Evolutionary conservation across 164 flowering plant genomes (phyloP).

Genomic region (Stephania japonica): DNA sequence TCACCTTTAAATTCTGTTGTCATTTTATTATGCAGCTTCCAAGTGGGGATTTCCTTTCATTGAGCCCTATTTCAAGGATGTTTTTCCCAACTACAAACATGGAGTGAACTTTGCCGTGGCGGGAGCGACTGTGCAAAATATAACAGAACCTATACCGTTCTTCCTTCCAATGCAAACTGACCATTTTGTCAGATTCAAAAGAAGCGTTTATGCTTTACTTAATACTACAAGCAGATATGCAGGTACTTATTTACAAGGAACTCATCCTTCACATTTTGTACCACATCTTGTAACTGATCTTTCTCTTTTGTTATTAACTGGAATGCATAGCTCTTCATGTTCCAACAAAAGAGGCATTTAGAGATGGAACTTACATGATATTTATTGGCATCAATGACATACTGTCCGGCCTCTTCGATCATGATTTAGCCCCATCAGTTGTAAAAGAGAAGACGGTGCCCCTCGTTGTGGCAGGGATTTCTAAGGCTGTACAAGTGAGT

Average conservation of each 20-base stretch:
- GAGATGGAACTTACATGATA: constrained; percentile 19
- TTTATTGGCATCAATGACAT: constrained; percentile 21
- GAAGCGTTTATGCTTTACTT: constrained; percentile 11
- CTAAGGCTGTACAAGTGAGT: constrained; percentile 21
- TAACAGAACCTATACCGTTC: constrained; percentile 17
- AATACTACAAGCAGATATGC: constrained; percentile 12
- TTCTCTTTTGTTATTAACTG: background rate
- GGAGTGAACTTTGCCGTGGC: constrained; percentile 24
- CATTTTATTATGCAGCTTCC: constrained; percentile 12
- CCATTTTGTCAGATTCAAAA: constrained; percentile 20
- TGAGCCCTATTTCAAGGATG: constrained; percentile 18
- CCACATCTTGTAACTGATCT: background rate
- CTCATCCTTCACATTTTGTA: background rate
- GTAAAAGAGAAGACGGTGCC: constrained; percentile 20
- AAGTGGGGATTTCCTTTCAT: constrained; percentile 20
- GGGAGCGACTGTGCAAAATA: constrained; percentile 21
- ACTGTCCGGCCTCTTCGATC: background rate
- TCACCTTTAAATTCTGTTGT: background rate
- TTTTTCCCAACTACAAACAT: constrained; percentile 16
- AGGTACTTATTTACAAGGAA: background rate
- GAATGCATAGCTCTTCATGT: constrained; percentile 8
- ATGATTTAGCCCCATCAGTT: constrained; percentile 13
- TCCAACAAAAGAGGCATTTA: constrained; percentile 16
- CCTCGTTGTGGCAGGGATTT: constrained; percentile 14
- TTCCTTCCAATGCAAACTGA: constrained; percentile 19